Percentiles rank a stretch among this genome's conserved stretches.
phyloP scores from a whole-genome alignment of 1,284 basidiomycete genomes.

The Mycosarcoma mackinlayi region DNA sequence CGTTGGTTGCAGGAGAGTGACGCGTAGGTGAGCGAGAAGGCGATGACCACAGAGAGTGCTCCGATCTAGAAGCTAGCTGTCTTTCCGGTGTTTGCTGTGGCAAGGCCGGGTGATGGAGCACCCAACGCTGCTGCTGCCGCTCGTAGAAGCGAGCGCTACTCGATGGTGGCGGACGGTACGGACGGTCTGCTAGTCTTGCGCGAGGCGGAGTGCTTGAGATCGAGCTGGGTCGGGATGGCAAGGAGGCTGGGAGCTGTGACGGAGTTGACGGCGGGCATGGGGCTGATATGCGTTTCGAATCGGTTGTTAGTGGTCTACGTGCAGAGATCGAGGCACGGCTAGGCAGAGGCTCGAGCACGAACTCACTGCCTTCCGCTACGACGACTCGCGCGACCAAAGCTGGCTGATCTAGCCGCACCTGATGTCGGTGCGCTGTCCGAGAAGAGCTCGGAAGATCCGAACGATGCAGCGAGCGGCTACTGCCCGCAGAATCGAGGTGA shows the following conservation, averaged over 20 bases:
- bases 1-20: neutral
- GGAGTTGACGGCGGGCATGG: slow-evolving; percentile 4
- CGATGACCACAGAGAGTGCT: neutral
- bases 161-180: slow-evolving; percentile 44
- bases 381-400: slow-evolving; percentile 19
- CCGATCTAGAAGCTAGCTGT: neutral
- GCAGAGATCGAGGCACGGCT: slow-evolving; percentile 8
- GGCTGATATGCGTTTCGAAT: slow-evolving; percentile 13
- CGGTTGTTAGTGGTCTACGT: neutral
- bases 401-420: neutral
- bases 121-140: slow-evolving; percentile 38
- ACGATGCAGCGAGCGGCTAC: slow-evolving; percentile 9
- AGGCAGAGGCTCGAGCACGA: slow-evolving; percentile 31
- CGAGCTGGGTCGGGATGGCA: slow-evolving; percentile 17
- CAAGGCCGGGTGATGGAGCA: slow-evolving; percentile 11
- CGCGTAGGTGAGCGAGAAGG: neutral
- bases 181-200: slow-evolving; percentile 18
- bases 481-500: neutral
- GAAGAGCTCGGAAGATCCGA: slow-evolving; percentile 8
- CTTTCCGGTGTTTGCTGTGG: neutral
- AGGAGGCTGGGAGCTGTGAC: neutral
- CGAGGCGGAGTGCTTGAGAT: slow-evolving; percentile 21
- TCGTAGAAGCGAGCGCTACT: slow-evolving; percentile 43
- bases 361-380: slow-evolving; percentile 35
- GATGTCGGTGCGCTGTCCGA: slow-evolving; percentile 5